phyloP scores from a whole-genome alignment of 345 rosid genomes.

The Noccaea caerulescens region DNA sequence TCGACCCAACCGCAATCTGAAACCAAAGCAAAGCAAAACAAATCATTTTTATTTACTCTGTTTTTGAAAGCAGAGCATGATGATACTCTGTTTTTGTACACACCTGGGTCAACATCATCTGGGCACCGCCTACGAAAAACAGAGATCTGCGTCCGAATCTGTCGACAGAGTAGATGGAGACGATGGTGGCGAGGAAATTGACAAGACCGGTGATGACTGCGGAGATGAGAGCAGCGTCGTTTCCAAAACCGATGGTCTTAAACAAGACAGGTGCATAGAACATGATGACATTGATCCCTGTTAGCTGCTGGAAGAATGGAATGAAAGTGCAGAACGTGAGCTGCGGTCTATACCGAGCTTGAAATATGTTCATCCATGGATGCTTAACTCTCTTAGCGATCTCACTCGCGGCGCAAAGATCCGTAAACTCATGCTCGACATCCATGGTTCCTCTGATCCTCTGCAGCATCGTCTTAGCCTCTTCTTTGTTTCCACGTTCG shows the following conservation, averaged over 20 bases:
- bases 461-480: conserved; percentile 40
- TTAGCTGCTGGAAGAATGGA: conserved; percentile 52
- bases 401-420: conserved; percentile 40
- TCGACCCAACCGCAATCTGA: conserved; percentile 37
- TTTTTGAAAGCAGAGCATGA: not conserved
- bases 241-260: conserved; percentile 46
- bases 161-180: conserved; percentile 46
- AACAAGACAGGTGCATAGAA: conserved; percentile 54
- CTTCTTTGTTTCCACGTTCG: conserved; percentile 46
- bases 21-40: not conserved
- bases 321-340: conserved; percentile 39
- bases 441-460: conserved; percentile 47
- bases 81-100: not conserved
- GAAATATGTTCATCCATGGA: conserved; percentile 43
- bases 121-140: conserved; percentile 47
- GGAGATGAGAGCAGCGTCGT: conserved; percentile 42
- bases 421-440: conserved; percentile 47
- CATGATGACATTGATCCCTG: conserved; percentile 53
- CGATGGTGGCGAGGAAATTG: conserved; percentile 38
- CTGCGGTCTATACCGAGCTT: conserved; percentile 46
- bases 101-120: conserved; percentile 51
- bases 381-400: conserved; percentile 31
- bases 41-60: no score
- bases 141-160: conserved; percentile 46
- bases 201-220: conserved; percentile 49